A percentile compares a stretch with the other conserved stretches of the same genome.
These are phyloP conservation scores for Peterozyma xylosa DNA, from an alignment of 805 yeast genomes.

Conservation along the genomic window DNA sequence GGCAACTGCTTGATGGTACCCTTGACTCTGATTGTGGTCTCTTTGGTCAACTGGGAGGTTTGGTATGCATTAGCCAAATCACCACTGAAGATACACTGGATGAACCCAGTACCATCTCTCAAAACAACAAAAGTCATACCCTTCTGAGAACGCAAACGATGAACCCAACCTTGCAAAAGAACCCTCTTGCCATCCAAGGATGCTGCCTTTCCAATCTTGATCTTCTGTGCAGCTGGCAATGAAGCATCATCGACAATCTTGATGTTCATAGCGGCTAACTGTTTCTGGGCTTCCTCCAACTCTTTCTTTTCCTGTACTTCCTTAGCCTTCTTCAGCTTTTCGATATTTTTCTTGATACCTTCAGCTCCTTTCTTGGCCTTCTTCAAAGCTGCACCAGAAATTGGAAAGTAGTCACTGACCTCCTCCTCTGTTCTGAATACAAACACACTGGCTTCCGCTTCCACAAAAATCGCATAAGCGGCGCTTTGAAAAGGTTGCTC, in stretches of 20 bases:
- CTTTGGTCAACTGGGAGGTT: conserved; percentile 81
- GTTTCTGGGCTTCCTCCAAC: conserved; percentile 65
- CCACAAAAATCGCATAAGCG: conserved; percentile 64
- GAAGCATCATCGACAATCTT: conserved; percentile 65
- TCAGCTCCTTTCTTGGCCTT: conserved; percentile 96
- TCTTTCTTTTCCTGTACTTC: conserved; percentile 44
- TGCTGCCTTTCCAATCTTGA: conserved; percentile 55
- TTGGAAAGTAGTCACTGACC: conserved; percentile 58
- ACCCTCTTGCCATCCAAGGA: conserved; percentile 63
- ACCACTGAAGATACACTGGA: conserved; percentile 84
- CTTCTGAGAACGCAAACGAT: conserved; percentile 88
- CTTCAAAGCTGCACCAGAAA: conserved; percentile 85
- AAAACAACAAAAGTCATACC: conserved; percentile 85
- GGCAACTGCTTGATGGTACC: conserved; percentile 83
- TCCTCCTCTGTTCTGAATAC: conserved; percentile 58
- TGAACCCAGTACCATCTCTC: conserved; percentile 90
- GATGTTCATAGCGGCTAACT: conserved; percentile 76
- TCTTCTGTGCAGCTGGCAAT: conserved; percentile 59
- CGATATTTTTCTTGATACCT: conserved; percentile 75
- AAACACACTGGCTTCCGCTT: conserved; percentile 39
- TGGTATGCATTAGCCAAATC: conserved; percentile 87
- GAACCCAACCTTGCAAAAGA: conserved; percentile 89
- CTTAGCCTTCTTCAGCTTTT: conserved; percentile 56
- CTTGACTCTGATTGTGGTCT: conserved; percentile 71
- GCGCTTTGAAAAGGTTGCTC: conserved; percentile 70